Base-by-base conservation (phyloP, 129 eudicot species). In the Arctium minus region DNA sequence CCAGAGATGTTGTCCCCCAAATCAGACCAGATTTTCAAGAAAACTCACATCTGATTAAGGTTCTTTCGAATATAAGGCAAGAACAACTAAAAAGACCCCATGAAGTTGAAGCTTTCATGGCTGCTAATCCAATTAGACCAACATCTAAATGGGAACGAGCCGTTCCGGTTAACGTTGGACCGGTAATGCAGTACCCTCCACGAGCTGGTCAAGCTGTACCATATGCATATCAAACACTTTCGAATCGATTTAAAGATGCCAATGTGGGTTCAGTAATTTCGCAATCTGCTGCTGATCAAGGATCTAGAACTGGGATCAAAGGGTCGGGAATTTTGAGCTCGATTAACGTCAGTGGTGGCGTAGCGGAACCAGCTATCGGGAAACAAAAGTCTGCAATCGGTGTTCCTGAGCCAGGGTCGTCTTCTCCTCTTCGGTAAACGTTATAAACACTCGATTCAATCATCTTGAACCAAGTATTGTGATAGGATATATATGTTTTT, bases 261-360 rank as follows among this genome's bases (percentile, higher is more conserved):
- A 88, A 88, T 84, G 83, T 76, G 64, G 89, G 94, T 30, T 86
- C 97, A 0, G 53, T 86, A 40, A 73, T 91, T 35, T 91, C 97
- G 60, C 94, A 92, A 75, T 85, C 87, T 1, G 98, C 94, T 87
- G 97, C 97, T 83, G 99, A 95, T 90, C 97, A 95, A 87, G 99
- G 99, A 29, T 95, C 97, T 12, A 88, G 97, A 73, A 95, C 99
- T 33, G 99, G 99, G 50, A 91, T 92, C 56, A 95, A 93, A 88
- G 97, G 99, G 67, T 89, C 97, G 4, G 97, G 97, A 74, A 69
- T 95, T 62, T 87, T 91, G 80, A 90, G 88, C 86, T 88, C 94
- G 5, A 64, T 88, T 30, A 91, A 91, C 80, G 88, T 85, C 75
- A 64, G 17, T 53, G 8, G 65, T 53, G 68, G 68, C 9, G 2